These are phyloP conservation scores for Salix udensis DNA, from an alignment of 345 rosid genomes.

Conservation along the genomic window DNA sequence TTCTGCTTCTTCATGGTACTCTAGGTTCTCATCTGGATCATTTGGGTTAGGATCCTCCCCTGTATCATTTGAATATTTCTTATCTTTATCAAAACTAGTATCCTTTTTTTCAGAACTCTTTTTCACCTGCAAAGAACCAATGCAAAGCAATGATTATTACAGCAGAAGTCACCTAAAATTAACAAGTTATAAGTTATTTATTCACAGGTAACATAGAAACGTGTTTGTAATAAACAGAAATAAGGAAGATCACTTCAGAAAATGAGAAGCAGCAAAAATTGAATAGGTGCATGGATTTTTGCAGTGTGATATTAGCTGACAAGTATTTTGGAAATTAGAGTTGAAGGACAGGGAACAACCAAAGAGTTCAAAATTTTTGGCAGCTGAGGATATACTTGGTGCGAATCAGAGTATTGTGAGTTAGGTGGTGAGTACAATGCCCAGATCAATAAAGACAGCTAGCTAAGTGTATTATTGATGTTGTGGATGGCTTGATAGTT, in stretches of 20 bases:
- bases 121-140: constrained; percentile 50
- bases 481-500: too few species aligned
- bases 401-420: too few species aligned
- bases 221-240: not conserved
- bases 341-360: too few species aligned
- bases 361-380: too few species aligned
- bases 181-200: not conserved
- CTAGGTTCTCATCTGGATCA: constrained; percentile 34
- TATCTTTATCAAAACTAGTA: constrained; percentile 33
- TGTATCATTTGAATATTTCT: constrained; percentile 36
- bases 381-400: too few species aligned
- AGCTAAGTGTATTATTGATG: too few species aligned
- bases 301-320: too few species aligned
- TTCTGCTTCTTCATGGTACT: constrained; percentile 33
- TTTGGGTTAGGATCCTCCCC: constrained; percentile 26
- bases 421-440: too few species aligned
- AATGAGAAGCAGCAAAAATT: too few species aligned
- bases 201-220: not conserved
- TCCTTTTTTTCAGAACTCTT: constrained; percentile 45
- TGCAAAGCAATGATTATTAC: constrained; percentile 5
- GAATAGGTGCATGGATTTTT: too few species aligned
- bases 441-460: too few species aligned
- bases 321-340: too few species aligned
- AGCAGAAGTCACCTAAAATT: not conserved
- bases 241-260: not conserved